Evolutionary conservation across 2,329 filamentous ascomycete genomes (phyloP).

Genomic region (Aureobasidium sp.): DNA sequence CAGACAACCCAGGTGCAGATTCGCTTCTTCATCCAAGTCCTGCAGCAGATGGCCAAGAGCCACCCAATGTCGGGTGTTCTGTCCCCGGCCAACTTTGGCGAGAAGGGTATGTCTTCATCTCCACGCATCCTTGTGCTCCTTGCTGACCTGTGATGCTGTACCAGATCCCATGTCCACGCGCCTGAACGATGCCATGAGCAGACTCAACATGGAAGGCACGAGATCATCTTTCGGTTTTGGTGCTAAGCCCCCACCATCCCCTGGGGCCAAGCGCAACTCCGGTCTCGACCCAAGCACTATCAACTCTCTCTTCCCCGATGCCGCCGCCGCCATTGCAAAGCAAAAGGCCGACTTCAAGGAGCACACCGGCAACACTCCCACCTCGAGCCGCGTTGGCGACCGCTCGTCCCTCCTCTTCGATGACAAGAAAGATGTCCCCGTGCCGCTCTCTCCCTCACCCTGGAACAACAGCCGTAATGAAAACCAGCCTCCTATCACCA

Average conservation of each 20-base stretch:
- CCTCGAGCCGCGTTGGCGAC: constrained; percentile 80
- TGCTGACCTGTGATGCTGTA: background rate
- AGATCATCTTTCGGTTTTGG: constrained; percentile 69
- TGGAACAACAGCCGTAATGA: constrained; percentile 58
- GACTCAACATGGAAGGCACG: constrained; percentile 78
- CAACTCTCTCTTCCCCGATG: constrained; percentile 98
- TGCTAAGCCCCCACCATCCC: constrained; percentile 64
- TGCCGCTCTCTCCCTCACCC: constrained; percentile 66
- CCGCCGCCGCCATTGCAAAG: constrained; percentile 93
- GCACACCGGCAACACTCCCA: constrained; percentile 80
- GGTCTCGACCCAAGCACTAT: constrained; percentile 90
- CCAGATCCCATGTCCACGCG: constrained; percentile 94
- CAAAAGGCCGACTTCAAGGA: constrained; percentile 97
- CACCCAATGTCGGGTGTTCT: constrained; percentile 95
- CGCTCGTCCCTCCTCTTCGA: constrained; percentile 68
- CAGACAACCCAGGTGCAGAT: constrained; percentile 99
- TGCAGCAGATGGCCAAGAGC: constrained; percentile 98
- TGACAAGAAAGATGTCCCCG: constrained; percentile 56
- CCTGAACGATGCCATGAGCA: constrained; percentile 92
- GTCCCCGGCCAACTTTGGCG: constrained; percentile 84
- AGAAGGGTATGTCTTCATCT: constrained; percentile 64
- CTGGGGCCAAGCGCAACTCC: constrained; percentile 82
- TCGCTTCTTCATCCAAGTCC: constrained; percentile 95
- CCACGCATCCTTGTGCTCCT: background rate
- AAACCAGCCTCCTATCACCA: constrained; percentile 47